Evolutionary conservation across 106 monocot genomes (phyloP).

Genomic region (Dendrobium catenatum): DNA sequence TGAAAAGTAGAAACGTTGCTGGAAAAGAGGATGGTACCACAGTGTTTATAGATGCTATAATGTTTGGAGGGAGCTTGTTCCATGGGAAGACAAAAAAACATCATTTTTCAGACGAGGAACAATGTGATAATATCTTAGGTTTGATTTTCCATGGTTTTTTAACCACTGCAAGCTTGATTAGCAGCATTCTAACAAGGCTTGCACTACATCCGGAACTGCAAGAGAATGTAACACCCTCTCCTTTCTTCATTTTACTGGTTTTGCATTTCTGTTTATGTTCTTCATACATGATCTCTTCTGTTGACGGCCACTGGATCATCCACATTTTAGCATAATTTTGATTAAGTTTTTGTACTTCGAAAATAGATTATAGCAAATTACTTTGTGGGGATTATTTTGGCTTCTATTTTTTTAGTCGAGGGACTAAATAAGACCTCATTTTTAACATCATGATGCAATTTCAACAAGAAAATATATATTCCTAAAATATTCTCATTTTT

Average conservation of each 20-base stretch:
- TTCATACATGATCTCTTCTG: not conserved
- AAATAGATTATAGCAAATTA: not conserved
- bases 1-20: not conserved
- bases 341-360: not conserved
- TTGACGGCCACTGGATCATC: not conserved
- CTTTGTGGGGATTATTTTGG: not conserved
- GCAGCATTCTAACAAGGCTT: conserved; percentile 41
- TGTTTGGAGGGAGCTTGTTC: conserved; percentile 13
- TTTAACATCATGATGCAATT: too few species aligned
- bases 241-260: not conserved
- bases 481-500: too few species aligned
- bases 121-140: conserved; percentile 46
- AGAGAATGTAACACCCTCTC: conserved; percentile 36
- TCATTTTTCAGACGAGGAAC: conserved; percentile 41
- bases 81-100: conserved; percentile 12
- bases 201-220: conserved; percentile 38
- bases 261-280: not conserved
- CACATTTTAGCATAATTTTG: not conserved
- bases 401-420: too few species aligned
- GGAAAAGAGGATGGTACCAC: not conserved
- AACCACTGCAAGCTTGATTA: conserved; percentile 40
- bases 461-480: too few species aligned
- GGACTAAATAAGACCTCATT: too few species aligned
- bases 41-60: not conserved
- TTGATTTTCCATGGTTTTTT: conserved; percentile 68